A percentile compares a stretch with the other conserved stretches of the same genome.
Conservation (phyloP, 2,329 filamentous ascomycete species). For the Penicillium sp. region DNA sequence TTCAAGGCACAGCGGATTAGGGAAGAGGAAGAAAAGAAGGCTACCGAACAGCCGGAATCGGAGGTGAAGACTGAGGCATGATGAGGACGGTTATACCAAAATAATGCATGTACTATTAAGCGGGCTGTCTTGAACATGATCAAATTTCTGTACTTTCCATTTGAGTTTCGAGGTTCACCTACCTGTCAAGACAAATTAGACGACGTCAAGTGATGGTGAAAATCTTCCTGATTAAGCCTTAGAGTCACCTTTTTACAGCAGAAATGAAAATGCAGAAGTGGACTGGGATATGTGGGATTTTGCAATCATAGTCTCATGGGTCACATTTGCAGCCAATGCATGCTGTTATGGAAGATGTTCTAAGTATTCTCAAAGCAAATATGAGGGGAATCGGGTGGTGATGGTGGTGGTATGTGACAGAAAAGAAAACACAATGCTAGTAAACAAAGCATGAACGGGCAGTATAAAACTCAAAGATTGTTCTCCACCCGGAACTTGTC, state of each 20-base stretch:
- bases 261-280: background rate
- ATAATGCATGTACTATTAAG: constrained; percentile 9
- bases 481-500: constrained; percentile 68
- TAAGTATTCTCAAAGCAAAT: constrained; percentile 3
- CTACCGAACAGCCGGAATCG: background rate
- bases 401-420: constrained; percentile 1
- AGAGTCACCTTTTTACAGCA: background rate
- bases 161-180: background rate
- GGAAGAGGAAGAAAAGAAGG: constrained; percentile 10
- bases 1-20: constrained; percentile 49
- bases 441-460: constrained; percentile 5
- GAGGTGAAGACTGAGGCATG: constrained; percentile 4
- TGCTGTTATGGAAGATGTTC: constrained; percentile 10
- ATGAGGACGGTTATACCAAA: background rate
- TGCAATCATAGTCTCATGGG: constrained; percentile 11
- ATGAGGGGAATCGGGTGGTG: background rate
- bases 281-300: background rate
- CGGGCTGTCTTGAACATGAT: constrained; percentile 1
- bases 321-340: background rate
- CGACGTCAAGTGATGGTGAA: background rate
- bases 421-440: background rate
- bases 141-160: background rate
- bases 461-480: constrained; percentile 43
- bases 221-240: background rate
- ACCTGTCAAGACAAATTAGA: background rate